Conservation (phyloP, 805 yeast species). For the Candida broadrunensis region DNA sequence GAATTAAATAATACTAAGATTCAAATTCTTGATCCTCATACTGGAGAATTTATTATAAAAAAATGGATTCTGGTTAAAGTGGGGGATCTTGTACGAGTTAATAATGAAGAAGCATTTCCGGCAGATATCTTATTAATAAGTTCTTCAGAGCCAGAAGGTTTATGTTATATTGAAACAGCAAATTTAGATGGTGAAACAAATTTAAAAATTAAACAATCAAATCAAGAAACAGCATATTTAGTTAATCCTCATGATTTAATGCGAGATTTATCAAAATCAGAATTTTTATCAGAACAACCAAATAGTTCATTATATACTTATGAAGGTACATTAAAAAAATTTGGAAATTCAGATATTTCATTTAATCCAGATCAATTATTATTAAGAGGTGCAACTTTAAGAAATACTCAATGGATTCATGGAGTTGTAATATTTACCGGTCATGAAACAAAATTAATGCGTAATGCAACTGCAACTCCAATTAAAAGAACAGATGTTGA, state of each 20-base stretch:
- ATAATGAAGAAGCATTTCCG: slow-evolving; percentile 87
- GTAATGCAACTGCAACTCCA: slow-evolving; percentile 98
- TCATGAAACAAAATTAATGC: slow-evolving; percentile 96
- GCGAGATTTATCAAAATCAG: slow-evolving; percentile 26
- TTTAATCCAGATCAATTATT: slow-evolving; percentile 88
- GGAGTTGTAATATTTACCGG: slow-evolving; percentile 96
- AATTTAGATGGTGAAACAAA: slow-evolving; percentile 98
- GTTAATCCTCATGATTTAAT: slow-evolving; percentile 61
- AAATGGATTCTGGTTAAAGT: slow-evolving; percentile 87
- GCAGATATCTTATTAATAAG: slow-evolving; percentile 84
- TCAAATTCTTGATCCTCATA: slow-evolving; percentile 53
- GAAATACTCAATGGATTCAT: slow-evolving; percentile 93
- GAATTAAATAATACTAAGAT: slow-evolving; percentile 82
- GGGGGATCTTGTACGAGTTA: slow-evolving; percentile 85
- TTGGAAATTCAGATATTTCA: slow-evolving; percentile 53
- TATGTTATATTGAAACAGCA: slow-evolving; percentile 96
- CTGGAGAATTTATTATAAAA: slow-evolving; percentile 61
- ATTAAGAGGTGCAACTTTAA: slow-evolving; percentile 89
- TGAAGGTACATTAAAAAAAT: slow-evolving; percentile 77
- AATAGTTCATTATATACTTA: slow-evolving; percentile 91
- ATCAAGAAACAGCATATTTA: slow-evolving; percentile 68
- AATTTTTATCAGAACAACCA: slow-evolving; percentile 82
- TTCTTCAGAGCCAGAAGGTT: slow-evolving; percentile 97
- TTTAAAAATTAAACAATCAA: slow-evolving; percentile 88
- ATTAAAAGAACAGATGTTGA: slow-evolving; percentile 97